phyloP scores from a whole-genome alignment of 164 flowering plant genomes.

The Chimonanthus salicifolius region DNA sequence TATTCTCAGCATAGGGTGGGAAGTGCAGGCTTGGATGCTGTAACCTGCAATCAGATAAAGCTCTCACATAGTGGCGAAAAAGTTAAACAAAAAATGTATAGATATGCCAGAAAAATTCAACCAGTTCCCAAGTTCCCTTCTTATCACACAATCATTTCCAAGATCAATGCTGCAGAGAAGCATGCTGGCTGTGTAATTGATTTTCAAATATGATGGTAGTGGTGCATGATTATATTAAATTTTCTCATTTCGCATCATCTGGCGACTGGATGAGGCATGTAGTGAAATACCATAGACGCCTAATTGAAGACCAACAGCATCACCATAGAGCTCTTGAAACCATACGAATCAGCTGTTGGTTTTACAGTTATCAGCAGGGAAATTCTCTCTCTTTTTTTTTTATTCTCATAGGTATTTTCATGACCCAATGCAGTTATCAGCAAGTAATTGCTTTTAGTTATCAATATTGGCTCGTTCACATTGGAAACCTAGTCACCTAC shows the following conservation, averaged over 20 bases:
- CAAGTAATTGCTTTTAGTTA: too few relatives aligned
- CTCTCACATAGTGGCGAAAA: slow-evolving; percentile 8
- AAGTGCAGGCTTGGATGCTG: slow-evolving; percentile 13
- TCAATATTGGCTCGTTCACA: too few relatives aligned
- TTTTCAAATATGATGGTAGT: slow-evolving; percentile 45
- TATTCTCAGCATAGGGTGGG: slow-evolving; percentile 5
- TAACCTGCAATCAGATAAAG: slow-evolving; percentile 10
- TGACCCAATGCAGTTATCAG: too few relatives aligned
- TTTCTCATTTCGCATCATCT: not conserved
- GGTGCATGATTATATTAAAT: not conserved
- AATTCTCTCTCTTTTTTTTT: not conserved
- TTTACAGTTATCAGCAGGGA: not conserved
- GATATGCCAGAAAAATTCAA: slow-evolving; percentile 28
- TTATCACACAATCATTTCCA: slow-evolving; percentile 22
- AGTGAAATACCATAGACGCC: too few relatives aligned
- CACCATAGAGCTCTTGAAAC: not conserved
- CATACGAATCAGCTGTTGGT: not conserved
- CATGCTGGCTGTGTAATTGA: slow-evolving; percentile 47
- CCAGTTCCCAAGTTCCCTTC: slow-evolving; percentile 18
- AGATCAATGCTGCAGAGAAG: slow-evolving; percentile 57
- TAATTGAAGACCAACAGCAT: not conserved
- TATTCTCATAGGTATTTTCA: too few relatives aligned
- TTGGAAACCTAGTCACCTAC: too few relatives aligned
- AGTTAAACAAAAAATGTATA: slow-evolving; percentile 22
- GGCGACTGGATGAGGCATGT: not conserved